A percentile compares a stretch with the other conserved stretches of the same genome.
Evolutionary conservation across 2,329 filamentous ascomycete species (phyloP).

Genomic region (Scopulariopsis brevicaulis): DNA sequence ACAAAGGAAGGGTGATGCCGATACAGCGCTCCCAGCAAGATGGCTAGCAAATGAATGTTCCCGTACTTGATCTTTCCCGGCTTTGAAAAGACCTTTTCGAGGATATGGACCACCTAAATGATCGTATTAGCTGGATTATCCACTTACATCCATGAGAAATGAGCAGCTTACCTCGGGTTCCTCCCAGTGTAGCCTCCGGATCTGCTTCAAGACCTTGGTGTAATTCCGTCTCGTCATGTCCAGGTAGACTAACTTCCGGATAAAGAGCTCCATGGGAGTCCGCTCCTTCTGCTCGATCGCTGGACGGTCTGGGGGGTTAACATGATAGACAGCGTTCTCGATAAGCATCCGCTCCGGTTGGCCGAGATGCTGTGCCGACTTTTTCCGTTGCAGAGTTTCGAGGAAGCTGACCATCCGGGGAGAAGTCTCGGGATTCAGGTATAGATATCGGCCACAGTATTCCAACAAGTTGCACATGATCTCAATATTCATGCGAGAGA

Average conservation of each 20-base stretch:
- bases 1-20: slow-evolving; percentile 89
- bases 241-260: slow-evolving; percentile 84
- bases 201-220: slow-evolving; percentile 85
- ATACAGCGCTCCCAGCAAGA: slow-evolving; percentile 78
- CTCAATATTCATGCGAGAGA: slow-evolving; percentile 97
- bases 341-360: slow-evolving; percentile 97
- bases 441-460: slow-evolving; percentile 88
- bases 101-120: slow-evolving; percentile 53
- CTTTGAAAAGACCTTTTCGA: slow-evolving; percentile 90
- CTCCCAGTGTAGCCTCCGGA: slow-evolving; percentile 95
- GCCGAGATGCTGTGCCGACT: slow-evolving; percentile 86
- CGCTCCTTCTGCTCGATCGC: slow-evolving; percentile 96
- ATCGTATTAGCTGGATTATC: background rate
- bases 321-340: slow-evolving; percentile 96
- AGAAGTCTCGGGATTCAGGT: slow-evolving; percentile 85
- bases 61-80: slow-evolving; percentile 96
- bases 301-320: slow-evolving; percentile 85
- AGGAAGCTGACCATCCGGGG: slow-evolving; percentile 90
- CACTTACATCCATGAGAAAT: background rate
- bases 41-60: slow-evolving; percentile 87
- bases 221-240: slow-evolving; percentile 93
- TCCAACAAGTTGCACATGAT: slow-evolving; percentile 94
- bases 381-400: slow-evolving; percentile 91
- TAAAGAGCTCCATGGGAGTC: slow-evolving; percentile 83
- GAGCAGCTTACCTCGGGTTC: slow-evolving; percentile 56